Evolutionary conservation across 2,329 filamentous ascomycete genomes (phyloP).

Genomic region (Aureobasidium sp.): DNA sequence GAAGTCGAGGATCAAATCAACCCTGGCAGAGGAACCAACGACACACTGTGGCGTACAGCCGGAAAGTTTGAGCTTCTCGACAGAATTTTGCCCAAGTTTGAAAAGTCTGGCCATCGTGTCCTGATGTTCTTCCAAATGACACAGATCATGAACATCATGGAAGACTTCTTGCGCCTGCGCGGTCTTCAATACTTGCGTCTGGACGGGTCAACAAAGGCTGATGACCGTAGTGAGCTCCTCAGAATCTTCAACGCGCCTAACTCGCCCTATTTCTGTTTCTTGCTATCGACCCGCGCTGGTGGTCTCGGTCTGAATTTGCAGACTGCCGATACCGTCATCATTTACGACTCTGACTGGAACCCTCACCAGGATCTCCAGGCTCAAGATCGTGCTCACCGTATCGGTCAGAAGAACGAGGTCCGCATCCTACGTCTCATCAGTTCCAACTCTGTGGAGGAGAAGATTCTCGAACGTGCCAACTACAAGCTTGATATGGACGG

Average conservation of each 20-base stretch:
- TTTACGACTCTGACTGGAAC: constrained; percentile 99
- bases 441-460: constrained; percentile 95
- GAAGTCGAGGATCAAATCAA: constrained; percentile 99
- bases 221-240: constrained; percentile 87
- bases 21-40: constrained; percentile 76
- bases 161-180: constrained; percentile 84
- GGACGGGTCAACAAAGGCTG: constrained; percentile 94
- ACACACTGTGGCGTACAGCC: constrained; percentile 86
- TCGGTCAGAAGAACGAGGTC: constrained; percentile 98
- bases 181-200: constrained; percentile 81
- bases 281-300: constrained; percentile 97
- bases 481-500: constrained; percentile 99
- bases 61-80: constrained; percentile 97
- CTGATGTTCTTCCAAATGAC: constrained; percentile 99
- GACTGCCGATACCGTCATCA: constrained; percentile 97
- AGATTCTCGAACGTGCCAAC: constrained; percentile 91
- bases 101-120: constrained; percentile 82
- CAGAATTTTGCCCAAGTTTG: constrained; percentile 86
- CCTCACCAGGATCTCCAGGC: constrained; percentile 98
- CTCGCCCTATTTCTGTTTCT: constrained; percentile 94
- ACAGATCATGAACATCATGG: constrained; percentile 99
- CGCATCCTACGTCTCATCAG: constrained; percentile 92
- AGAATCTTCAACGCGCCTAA: constrained; percentile 80
- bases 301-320: constrained; percentile 95
- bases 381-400: constrained; percentile 99